Base-by-base conservation (phyloP, 202 grass and related monocot genomes). In the Schoenoplectus triqueter region DNA sequence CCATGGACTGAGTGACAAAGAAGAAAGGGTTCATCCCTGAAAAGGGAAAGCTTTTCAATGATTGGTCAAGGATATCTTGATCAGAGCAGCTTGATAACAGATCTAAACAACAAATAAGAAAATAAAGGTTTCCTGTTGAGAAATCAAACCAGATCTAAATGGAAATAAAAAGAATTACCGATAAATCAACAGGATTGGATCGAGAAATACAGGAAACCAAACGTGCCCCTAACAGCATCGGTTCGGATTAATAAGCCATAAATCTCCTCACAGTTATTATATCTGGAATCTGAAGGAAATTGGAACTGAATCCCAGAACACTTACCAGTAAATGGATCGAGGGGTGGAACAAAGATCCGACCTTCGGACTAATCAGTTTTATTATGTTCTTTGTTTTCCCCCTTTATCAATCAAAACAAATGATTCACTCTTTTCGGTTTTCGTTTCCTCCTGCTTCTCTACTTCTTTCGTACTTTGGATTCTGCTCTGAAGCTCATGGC, bases 401-500 rank as follows among this genome's bases (percentile, higher is more conserved):
- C 6, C 61, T 69, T 71, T 82, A 69, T 66, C 46, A 62, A 78
- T 79, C 48, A 44, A 86, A 78, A 86, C 39, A 14, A 80, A 67
- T 79, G 50, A 66, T 79, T 80, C 60, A 18, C 70, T 20, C 56
- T 84, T 74, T 85, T 76, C 42, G 73, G 63, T 69, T 82, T 69
- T 86, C 48, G 73, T 69, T 80, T 71, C 64, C 50, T 70, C 48
- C 66, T 80, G 75, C 78, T 51, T 66, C 55, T 51, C 85, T 73
- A 56, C 85, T 82, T 82, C 74, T 81, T 86, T 69, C 59, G 84
- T 86, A 75, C 84, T 86, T 78, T 78, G 59, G 84, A 78, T 86
- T 86, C 84, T 86, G 60, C 84, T 77, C 52, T 86, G 84, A 86
- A 79, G 85, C 85, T 80, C 85, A 82, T 80, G 76, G 76, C 85